Evolutionary conservation across 257 asterid species (phyloP).

Genomic region (Solanum clarkiae): DNA sequence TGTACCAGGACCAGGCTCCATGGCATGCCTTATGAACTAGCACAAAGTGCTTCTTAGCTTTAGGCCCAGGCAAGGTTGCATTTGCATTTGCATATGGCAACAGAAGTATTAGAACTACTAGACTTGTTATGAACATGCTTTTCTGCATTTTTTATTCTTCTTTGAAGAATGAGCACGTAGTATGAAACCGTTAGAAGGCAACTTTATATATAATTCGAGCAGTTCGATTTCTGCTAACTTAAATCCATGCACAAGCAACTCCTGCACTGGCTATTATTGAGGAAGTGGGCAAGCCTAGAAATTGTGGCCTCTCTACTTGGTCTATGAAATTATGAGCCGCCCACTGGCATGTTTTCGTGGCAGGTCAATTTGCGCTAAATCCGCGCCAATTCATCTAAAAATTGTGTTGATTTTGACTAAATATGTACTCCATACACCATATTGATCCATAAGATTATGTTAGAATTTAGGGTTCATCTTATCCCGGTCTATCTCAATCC

Average conservation of each 20-base stretch:
- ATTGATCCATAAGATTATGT: not conserved
- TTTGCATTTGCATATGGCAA: not conserved
- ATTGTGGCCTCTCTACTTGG: too few species aligned
- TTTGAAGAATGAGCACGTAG: not conserved
- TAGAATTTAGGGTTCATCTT: not conserved
- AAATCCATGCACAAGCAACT: too few species aligned
- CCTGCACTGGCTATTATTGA: too few species aligned
- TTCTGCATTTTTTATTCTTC: not conserved
- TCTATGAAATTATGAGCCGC: too few species aligned
- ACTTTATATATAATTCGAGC: not conserved
- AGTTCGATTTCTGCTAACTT: not conserved
- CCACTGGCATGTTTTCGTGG: not conserved
- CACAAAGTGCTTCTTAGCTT: constrained; percentile 11
- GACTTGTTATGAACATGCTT: not conserved
- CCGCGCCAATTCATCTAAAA: too few species aligned
- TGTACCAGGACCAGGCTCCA: constrained; percentile 34
- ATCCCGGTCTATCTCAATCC: not conserved
- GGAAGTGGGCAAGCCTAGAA: not conserved
- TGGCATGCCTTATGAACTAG: constrained; percentile 22
- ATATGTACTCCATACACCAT: not conserved
- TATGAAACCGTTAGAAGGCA: not conserved
- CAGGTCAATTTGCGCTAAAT: not conserved
- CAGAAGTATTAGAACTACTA: not conserved
- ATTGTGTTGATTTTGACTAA: too few species aligned
- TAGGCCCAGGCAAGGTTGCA: not conserved